A percentile compares a stretch with the other conserved stretches of the same genome.
Evolutionary conservation across 768 basidiomycete genomes (phyloP).

Genomic region (Amanita thiersii): DNA sequence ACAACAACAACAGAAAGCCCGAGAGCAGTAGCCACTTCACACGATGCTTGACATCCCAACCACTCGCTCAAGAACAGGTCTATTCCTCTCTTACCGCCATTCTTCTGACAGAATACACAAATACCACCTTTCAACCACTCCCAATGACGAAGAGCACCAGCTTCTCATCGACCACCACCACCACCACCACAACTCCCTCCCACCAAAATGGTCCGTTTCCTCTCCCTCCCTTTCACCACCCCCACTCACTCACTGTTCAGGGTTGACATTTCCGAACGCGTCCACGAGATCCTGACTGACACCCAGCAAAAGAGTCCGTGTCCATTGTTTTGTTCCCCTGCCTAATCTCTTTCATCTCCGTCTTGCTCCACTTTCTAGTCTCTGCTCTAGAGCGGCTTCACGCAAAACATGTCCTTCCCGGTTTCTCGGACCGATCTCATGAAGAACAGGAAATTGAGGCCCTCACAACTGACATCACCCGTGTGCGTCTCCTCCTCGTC

Average conservation of each 20-base stretch:
- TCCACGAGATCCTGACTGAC: constrained; percentile 66
- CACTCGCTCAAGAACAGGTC: constrained; percentile 81
- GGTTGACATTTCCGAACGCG: constrained; percentile 90
- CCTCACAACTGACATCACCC: constrained; percentile 81
- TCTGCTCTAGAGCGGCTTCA: constrained; percentile 89
- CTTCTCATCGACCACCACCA: constrained; percentile 50
- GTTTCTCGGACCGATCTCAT: constrained; percentile 88
- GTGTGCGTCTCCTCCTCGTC: constrained; percentile 36
- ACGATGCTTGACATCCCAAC: constrained; percentile 21
- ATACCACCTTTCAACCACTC: constrained; percentile 29
- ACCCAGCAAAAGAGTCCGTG: constrained; percentile 72
- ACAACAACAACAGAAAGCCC: too few relatives aligned
- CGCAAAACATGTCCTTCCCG: constrained; percentile 91
- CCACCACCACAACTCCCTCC: constrained; percentile 56
- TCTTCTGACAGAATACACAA: constrained; percentile 42
- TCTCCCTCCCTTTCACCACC: constrained; percentile 14
- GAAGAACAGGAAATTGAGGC: constrained; percentile 93
- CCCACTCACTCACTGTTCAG: constrained; percentile 43
- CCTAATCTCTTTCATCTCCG: constrained; percentile 11
- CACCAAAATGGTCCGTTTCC: constrained; percentile 74
- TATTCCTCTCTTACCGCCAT: constrained; percentile 92
- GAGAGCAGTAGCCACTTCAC: too few relatives aligned
- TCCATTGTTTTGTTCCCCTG: constrained; percentile 10
- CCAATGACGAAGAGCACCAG: constrained; percentile 55
- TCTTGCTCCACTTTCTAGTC: constrained; percentile 42